Evolutionary conservation across 495 filamentous ascomycete species (phyloP).

Genomic region (Trichocladium antarcticum): DNA sequence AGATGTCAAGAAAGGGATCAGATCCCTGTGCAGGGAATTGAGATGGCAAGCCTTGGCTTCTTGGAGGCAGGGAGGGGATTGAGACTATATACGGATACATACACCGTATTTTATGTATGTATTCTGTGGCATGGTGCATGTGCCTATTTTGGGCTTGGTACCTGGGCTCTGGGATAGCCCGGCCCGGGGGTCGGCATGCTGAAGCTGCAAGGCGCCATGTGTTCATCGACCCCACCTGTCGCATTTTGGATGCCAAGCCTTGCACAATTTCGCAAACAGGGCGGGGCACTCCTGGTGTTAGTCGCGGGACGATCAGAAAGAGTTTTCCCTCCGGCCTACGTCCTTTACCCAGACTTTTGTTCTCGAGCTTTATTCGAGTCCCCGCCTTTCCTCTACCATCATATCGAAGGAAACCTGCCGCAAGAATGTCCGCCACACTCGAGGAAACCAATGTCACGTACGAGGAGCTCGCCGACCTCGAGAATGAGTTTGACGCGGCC

Average conservation of each 20-base stretch:
- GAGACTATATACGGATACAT: no score
- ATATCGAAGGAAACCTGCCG: background rate
- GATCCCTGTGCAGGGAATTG: no score
- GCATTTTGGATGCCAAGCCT: slow-evolving; percentile 8
- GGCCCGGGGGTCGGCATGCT: background rate
- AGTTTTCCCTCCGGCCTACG: slow-evolving; percentile 1
- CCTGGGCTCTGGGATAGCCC: no score
- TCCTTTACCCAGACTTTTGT: no score
- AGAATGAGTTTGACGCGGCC: slow-evolving; percentile 58
- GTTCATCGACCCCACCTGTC: background rate
- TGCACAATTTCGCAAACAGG: background rate
- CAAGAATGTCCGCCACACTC: slow-evolving; percentile 31
- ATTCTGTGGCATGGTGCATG: no score
- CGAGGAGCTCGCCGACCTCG: slow-evolving; percentile 50
- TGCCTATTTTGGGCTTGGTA: no score
- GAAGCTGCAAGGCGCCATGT: no score
- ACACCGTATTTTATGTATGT: no score
- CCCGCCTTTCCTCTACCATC: background rate
- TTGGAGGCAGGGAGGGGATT: no score
- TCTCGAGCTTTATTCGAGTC: background rate
- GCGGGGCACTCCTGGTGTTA: slow-evolving; percentile 1
- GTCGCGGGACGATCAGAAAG: slow-evolving; percentile 4
- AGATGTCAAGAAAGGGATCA: no score
- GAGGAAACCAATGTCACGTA: slow-evolving; percentile 38
- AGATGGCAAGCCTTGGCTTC: no score